Evolutionary conservation across 2,329 filamentous ascomycete genomes (phyloP), one percentile per base, ranked within the genome.

Genomic region (Alternaria arbusti): DNA sequence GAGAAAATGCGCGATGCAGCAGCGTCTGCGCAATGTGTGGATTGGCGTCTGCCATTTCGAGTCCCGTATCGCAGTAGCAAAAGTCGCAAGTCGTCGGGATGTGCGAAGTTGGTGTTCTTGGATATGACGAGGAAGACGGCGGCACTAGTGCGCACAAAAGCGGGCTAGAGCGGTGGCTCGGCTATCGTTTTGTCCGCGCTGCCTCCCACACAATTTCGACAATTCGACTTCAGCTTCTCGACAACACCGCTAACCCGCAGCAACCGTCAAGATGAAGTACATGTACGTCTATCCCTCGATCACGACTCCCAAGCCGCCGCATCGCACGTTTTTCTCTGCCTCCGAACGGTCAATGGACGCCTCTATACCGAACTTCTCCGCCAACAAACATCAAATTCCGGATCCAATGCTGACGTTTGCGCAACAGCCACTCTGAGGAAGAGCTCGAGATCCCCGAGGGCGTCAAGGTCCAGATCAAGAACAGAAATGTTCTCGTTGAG

Each of bases 391-490:
- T 62, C 43, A 47, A 65, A 65, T 59, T 59, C 60, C 61, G 51
- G 63, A 63, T 70, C 63, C 47, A 57, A 54, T 64, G 69, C 77
- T 79, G 72, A 79, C 77, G 74, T 68, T 66, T 68, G 69, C 60
- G 65, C 64, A 59, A 75, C 67, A 79, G 77, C 88, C 94, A 97
- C 90, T 97, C 93, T 82, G 89, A 95, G 87, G 95, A 99, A 90
- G 88, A 89, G 86, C 89, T 99, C 87, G 89, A 90, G 81, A 93
- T 99, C 86, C 96, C 96, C 82, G 93, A 97, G 85, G 93, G 94
- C 72, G 96, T 99, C 90, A 97, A 95, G 89, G 89, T 99, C 86
- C 84, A 87, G 86, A 99, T 99, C 89, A 97, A 97, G 89, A 96
- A 95, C 81, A 90, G 96, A 84, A 87, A 93, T 82, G 92, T 99